Conservation (phyloP, 192 early-diverging fungal species). For the Podila epigama region DNA sequence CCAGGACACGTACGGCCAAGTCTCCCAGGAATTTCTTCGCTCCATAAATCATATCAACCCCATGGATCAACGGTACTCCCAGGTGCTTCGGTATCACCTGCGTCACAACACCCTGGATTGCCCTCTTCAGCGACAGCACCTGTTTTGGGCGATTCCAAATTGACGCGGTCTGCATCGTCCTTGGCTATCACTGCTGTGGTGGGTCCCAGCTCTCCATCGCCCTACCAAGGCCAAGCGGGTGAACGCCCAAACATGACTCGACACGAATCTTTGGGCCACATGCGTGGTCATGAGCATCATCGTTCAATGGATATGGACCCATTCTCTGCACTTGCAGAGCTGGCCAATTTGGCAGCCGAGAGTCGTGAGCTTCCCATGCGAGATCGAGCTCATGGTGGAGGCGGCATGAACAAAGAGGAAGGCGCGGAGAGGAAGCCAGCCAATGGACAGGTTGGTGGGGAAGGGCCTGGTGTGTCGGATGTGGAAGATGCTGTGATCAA, state of each 20-base stretch:
- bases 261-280: slow-evolving; percentile 2
- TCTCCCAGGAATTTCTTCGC: slow-evolving; percentile 28
- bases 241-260: not conserved
- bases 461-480: slow-evolving; percentile 9
- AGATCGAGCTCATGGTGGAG: not conserved
- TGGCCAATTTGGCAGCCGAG: slow-evolving; percentile 37
- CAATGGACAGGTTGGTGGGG: not conserved
- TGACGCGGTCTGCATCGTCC: slow-evolving; percentile 22
- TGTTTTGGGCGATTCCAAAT: not conserved
- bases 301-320: slow-evolving; percentile 39
- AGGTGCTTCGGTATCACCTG: slow-evolving; percentile 12
- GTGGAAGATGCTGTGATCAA: slow-evolving; percentile 38
- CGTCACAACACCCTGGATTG: slow-evolving; percentile 9
- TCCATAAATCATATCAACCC: slow-evolving; percentile 21
- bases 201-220: slow-evolving; percentile 4
- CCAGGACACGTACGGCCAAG: slow-evolving; percentile 25
- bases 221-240: not conserved
- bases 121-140: slow-evolving; percentile 4
- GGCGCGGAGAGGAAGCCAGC: not conserved
- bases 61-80: not conserved
- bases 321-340: slow-evolving; percentile 36
- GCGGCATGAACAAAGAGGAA: slow-evolving; percentile 1
- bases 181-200: slow-evolving; percentile 1
- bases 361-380: slow-evolving; percentile 19
- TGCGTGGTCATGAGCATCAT: slow-evolving; percentile 37